Evolutionary conservation across 140 eudicot genomes (phyloP).

Genomic region (Oenanthe javanica): DNA sequence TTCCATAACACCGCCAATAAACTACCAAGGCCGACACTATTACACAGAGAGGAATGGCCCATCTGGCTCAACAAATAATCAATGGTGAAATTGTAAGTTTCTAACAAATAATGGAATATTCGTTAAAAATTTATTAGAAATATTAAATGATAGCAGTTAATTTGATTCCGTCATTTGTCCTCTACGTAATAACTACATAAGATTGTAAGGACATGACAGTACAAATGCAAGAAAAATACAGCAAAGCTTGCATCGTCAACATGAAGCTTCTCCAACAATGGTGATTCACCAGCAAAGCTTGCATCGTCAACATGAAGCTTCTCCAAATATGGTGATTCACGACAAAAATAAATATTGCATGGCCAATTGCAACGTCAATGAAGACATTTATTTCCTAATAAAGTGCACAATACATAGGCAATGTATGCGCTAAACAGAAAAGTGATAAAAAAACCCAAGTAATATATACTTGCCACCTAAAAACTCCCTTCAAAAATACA

Average conservation of each 20-base stretch:
- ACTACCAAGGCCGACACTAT: conserved; percentile 40
- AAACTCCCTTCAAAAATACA: background rate
- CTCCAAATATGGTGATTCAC: background rate
- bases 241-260: background rate
- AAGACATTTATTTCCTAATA: background rate
- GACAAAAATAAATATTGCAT: background rate
- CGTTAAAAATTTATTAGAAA: background rate
- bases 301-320: background rate
- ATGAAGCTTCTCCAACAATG: background rate
- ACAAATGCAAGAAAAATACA: background rate
- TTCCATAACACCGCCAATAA: conserved; percentile 85
- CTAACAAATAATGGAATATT: background rate
- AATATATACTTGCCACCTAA: background rate
- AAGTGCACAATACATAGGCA: background rate
- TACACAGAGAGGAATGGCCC: conserved; percentile 75
- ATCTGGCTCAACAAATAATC: conserved; percentile 30
- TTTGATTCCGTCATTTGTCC: background rate
- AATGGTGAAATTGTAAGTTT: background rate
- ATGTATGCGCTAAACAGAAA: background rate
- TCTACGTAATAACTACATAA: background rate
- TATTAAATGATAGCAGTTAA: background rate
- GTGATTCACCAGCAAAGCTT: background rate
- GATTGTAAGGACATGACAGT: background rate
- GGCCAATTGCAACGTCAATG: background rate
- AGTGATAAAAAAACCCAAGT: background rate